Evolutionary conservation across 192 early-diverging fungal species (phyloP), one percentile per base, ranked within the genome.

Genomic region (Dispira simplex): DNA sequence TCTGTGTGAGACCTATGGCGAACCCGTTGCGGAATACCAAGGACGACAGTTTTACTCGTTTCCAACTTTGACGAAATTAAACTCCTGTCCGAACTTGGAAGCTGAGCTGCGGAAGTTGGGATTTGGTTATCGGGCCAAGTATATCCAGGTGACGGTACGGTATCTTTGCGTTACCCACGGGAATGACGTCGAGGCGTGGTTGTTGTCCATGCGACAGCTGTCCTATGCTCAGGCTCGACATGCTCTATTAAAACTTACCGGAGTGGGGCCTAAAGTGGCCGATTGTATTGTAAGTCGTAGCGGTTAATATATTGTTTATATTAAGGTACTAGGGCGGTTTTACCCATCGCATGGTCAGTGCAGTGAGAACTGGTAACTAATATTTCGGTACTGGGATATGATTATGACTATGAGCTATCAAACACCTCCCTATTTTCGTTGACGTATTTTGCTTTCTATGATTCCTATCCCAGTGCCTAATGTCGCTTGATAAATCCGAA

Each of bases 41-140:
- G 73, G 43, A 6, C 28, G 46, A 63, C 68, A 66, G 16, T 89
- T 78, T 63, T 81, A 85, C 65, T 78, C 76, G 11, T 95, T 95
- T 65, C 93, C 93, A 1, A 71, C 71, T 0, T 49, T 92, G 0
- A 58, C 73, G 0, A 64, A 64, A 2, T 65, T 96, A 26, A 73
- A 76, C 20, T 48, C 66, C 44, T 74, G 78, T 14, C 32, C 23
- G 3, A 75, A 76, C 23, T 70, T 91, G 1, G 92, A 93, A 63
- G 64, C 66, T 11, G 71, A 75, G 44, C 68, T 99, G 48, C 73
- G 85, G 14, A 65, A 71, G 44, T 71, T 95, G 8, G 93, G 93
- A 8, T 99, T 97, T 68, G 96, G 96, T 5, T 99, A 99, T 68
- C 78, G 96, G 10, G 96, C 93, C 58, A 90, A 86, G 56, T 99